phyloP scores from a whole-genome alignment of 2,329 filamentous ascomycete genomes.

The Fusarium cyanostomum region DNA sequence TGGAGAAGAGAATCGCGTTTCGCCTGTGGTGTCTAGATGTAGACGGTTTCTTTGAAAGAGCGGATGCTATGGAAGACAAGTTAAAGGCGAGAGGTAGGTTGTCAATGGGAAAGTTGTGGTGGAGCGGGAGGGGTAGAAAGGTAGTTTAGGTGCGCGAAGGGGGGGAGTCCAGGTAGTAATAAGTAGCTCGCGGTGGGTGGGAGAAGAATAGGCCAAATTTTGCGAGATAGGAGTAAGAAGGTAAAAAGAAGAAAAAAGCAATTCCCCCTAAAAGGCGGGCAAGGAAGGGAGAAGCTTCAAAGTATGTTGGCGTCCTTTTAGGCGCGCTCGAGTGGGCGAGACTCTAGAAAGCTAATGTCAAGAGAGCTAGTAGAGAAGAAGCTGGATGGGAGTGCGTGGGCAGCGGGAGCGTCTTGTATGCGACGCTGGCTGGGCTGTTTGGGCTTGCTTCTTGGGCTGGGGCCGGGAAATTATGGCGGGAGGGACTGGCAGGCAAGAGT shows the following conservation, averaged over 20 bases:
- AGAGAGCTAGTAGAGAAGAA: conserved; percentile 35
- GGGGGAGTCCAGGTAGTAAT: conserved; percentile 44
- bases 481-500: conserved; percentile 37
- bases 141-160: conserved; percentile 34
- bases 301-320: conserved; percentile 34
- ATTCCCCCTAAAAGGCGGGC: conserved; percentile 30
- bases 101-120: conserved; percentile 41
- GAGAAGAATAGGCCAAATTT: conserved; percentile 26
- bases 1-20: conserved; percentile 2
- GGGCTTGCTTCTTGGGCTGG: conserved; percentile 38
- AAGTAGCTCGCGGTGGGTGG: conserved; percentile 29
- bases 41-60: conserved; percentile 25
- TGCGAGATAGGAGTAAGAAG: conserved; percentile 13
- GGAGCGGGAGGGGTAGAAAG: conserved; percentile 42
- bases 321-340: conserved; percentile 32
- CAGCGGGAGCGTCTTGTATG: conserved; percentile 35
- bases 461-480: conserved; percentile 44
- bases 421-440: conserved; percentile 24
- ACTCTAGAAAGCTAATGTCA: conserved; percentile 34
- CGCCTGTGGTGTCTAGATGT: conserved; percentile 16
- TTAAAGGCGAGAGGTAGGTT: conserved; percentile 38
- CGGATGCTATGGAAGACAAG: conserved; percentile 26
- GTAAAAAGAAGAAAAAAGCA: conserved; percentile 31
- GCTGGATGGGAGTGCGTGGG: conserved; percentile 14
- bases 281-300: conserved; percentile 29